These are phyloP conservation scores for Fusarium napiforme DNA, from an alignment of 2,329 filamentous ascomycete genomes.

Conservation along the genomic window DNA sequence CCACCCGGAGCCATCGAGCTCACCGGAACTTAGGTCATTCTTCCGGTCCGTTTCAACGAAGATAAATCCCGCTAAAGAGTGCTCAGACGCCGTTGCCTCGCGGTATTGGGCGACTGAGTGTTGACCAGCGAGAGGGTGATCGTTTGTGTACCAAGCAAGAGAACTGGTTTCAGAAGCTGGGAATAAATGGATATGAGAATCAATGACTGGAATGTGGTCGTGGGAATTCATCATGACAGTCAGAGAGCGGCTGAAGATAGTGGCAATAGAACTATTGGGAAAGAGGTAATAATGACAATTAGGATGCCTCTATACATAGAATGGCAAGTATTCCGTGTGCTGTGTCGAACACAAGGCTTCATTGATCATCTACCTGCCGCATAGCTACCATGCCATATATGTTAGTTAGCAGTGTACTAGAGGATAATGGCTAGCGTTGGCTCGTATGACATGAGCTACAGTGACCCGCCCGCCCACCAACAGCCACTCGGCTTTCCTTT, in stretches of 20 bases:
- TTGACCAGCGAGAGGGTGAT: background rate
- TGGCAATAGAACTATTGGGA: accelerated
- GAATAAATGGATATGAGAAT: background rate
- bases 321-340: background rate
- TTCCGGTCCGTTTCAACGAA: background rate
- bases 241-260: accelerated
- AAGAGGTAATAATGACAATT: accelerated
- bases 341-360: background rate
- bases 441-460: background rate
- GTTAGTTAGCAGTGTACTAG: background rate
- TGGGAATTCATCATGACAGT: background rate
- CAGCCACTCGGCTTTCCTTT: background rate
- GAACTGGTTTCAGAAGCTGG: background rate
- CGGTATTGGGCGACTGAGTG: background rate
- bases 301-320: background rate
- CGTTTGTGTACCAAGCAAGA: background rate
- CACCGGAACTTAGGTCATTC: background rate
- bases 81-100: accelerated
- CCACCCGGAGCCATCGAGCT: background rate
- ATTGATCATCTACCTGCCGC: background rate
- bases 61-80: background rate
- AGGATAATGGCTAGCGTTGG: background rate
- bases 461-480: background rate
- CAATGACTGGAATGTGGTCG: background rate
- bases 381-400: background rate